These are phyloP conservation scores for Podaxis mareebaensis DNA, from an alignment of 768 basidiomycete species.

Conservation along the genomic window DNA sequence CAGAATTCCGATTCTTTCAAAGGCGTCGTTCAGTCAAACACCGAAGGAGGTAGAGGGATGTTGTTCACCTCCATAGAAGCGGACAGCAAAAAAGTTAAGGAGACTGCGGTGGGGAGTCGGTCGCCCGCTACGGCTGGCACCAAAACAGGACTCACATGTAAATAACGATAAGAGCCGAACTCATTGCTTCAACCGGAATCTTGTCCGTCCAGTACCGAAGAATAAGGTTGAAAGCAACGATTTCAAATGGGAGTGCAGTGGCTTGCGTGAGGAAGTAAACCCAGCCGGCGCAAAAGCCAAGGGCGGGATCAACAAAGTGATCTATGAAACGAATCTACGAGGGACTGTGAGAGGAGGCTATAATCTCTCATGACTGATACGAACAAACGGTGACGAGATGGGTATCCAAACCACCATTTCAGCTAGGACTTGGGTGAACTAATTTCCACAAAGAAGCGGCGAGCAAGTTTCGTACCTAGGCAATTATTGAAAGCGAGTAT, in stretches of 20 bases:
- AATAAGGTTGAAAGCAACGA: conserved; percentile 54
- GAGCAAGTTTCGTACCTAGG: conserved; percentile 29
- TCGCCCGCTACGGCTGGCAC: background rate
- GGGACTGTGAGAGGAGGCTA: background rate
- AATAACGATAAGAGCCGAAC: conserved; percentile 37
- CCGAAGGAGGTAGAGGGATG: background rate
- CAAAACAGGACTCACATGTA: conserved; percentile 37
- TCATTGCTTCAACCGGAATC: conserved; percentile 45
- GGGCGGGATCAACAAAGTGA: conserved; percentile 55
- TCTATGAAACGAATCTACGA: conserved; percentile 57
- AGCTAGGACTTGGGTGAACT: conserved; percentile 34
- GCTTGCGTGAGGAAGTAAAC: conserved; percentile 59
- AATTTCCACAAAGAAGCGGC: background rate
- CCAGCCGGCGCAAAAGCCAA: conserved; percentile 54
- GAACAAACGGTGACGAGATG: conserved; percentile 72
- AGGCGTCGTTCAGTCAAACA: background rate
- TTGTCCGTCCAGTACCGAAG: conserved; percentile 56
- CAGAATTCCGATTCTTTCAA: conserved; percentile 54
- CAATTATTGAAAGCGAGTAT: conserved; percentile 51
- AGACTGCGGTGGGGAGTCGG: conserved; percentile 26
- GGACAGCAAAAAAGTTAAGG: conserved; percentile 49
- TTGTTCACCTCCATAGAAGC: conserved; percentile 46
- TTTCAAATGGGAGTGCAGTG: conserved; percentile 46
- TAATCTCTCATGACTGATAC: conserved; percentile 15
- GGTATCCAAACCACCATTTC: conserved; percentile 84